Base-by-base conservation (phyloP, 495 filamentous ascomycete species). In the Xeromyces bisporus region DNA sequence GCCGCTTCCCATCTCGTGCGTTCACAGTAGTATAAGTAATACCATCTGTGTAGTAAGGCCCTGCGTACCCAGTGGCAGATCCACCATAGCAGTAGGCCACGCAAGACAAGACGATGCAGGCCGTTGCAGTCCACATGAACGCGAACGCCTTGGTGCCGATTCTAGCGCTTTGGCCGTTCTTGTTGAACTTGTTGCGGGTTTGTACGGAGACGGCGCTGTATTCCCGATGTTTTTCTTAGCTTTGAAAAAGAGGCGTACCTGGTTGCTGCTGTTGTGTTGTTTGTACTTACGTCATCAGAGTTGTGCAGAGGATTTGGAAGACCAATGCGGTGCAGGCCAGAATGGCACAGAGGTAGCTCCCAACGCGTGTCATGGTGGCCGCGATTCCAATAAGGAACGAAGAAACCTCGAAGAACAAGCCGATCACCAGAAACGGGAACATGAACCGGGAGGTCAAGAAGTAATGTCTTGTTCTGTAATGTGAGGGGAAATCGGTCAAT, bases 101-200 rank as follows among this genome's bases (percentile, higher is more conserved):
- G 8, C 71, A 77, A 10, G 80, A 69, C 31, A 92, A 53, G 36
- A 86, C 56, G 28, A 81, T 64, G 28, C 70, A 74, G 1, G 64
- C 70, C 43, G 75, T 70, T 3, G 80, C 67, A 2, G 75, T 75
- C 85, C 85, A 93, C 55, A 77, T 82, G 57, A 92, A 93, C 16
- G 70, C 85, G 41, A 80, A 86, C 5, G 78, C 74, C 38, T 83
- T 81, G 10, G 52, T 40, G 15, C 85, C 85, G 3, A 93, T 50
- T 6, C 41, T 50, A 14, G 85, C 70, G 21, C 36, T 31, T 26
- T 74, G 67, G 41, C 66, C 67, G 34, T 61, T 66, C 20, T 42
- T 34, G 17, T 54, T 56, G 60, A 92, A 91, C 11, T 55, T 61
- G 46, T 84, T 56, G 41, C 84, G 82, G 42, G 71, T 78, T 49